Evolutionary conservation across 768 basidiomycete species (phyloP), one percentile per base, ranked within the genome.

Genomic region (Hypholoma sublateritium): DNA sequence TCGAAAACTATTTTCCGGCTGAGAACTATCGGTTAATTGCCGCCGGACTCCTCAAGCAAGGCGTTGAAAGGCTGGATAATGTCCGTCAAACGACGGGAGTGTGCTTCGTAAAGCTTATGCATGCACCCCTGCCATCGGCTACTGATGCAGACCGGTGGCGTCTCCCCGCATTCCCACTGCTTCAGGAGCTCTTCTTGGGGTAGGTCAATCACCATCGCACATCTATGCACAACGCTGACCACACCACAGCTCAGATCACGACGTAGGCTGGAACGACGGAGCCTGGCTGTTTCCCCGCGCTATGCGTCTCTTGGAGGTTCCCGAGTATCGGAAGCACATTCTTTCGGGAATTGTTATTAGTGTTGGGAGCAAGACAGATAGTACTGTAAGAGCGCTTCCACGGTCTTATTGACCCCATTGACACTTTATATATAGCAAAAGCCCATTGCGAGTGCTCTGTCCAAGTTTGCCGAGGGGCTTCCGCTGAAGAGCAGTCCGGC

Each of bases 31-130:
- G 85, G 55, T 66, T 68, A 5, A 77, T 81, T 13, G 69, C 94
- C 45, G 80, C 79, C 13, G 86, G 86, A 0, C 81, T 95, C 45
- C 76, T 95, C 55, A 96, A 93, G 73, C 94, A 95, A 67, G 90
- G 91, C 4, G 85, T 91, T 25, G 96, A 98, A 70, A 80, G 93
- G 64, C 80, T 98, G 16, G 95, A 97, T 68, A 93, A 89, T 65
- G 91, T 98, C 48, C 82, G 96, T 44, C 89, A 88, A 56, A 85
- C 83, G 49, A 90, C 92, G 8, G 93, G 93, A 1, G 74, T 77
- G 59, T 78, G 82, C 60, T 76, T 94, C 59, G 43, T 77, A 53
- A 69, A 69, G 56, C 69, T 94, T 25, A 64, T 92, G 46, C 64
- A 68, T 21, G 67, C 81, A 25, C 71, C 77, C 7, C 69, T 74